Evolutionary conservation across 1,284 basidiomycete species (phyloP), one percentile per base, ranked within the genome.

Genomic region (Puccinia polysora): DNA sequence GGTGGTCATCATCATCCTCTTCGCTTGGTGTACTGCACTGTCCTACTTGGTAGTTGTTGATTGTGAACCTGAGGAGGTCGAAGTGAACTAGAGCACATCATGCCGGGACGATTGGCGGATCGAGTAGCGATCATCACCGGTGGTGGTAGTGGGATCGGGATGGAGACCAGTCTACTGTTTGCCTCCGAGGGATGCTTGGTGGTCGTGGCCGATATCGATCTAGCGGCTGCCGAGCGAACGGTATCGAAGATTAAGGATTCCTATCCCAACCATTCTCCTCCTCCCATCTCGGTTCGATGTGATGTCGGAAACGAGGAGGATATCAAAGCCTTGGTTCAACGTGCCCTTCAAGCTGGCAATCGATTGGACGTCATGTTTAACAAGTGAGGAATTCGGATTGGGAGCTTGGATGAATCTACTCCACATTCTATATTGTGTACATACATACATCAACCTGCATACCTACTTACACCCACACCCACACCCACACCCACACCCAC

Each of bases 91-190:
- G n/a, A n/a, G n/a, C n/a, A n/a, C n/a, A n/a, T n/a, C n/a, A 70
- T 70, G 67, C 67, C 67, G 14, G 49, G 69, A 71, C 43, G 69
- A 63, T 50, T 72, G 25, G 60, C 64, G 73, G 34, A 73, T 38
- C 78, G 90, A 88, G 86, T 86, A 74, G 88, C 89, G 59, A 83
- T 92, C 76, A 83, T 91, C 80, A 91, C 90, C 28, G 90, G 90
- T 76, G 90, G 87, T 69, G 89, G 88, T 79, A 90, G 89, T 74
- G 95, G 94, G 14, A 96, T 97, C 80, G 94, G 94, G 47, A 86
- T 96, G 73, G 92, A 97, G 82, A 89, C 91, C 0, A 87, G 91
- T 23, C 84, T 96, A 74, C 85, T 97, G 72, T 97, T 97, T 80
- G 93, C 94, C 4, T 84, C 86, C 73, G 94, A 97, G 80, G 94